phyloP scores from a whole-genome alignment of 2,329 filamentous ascomycete species.

The Fusarium nygamai region DNA sequence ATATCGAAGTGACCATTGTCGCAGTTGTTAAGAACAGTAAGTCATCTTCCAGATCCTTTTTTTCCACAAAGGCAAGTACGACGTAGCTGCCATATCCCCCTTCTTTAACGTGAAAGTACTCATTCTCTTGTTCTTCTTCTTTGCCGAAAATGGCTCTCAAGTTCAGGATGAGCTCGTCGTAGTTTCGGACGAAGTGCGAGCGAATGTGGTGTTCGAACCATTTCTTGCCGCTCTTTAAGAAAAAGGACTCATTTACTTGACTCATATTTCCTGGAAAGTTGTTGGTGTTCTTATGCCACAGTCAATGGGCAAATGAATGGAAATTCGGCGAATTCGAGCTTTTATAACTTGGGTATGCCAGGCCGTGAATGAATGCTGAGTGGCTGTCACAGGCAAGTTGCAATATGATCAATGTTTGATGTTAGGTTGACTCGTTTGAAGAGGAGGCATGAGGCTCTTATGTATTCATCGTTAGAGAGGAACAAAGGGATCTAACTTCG shows the following conservation, averaged over 20 bases:
- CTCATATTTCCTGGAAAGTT: not conserved
- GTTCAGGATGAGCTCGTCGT: not conserved
- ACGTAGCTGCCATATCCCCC: rapidly evolving
- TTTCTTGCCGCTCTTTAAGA: not conserved
- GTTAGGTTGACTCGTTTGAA: too few species aligned
- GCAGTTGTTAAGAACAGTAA: not conserved
- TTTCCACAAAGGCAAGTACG: not conserved
- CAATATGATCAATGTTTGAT: not conserved
- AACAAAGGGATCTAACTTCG: too few species aligned
- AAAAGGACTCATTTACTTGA: too few species aligned
- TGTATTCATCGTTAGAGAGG: not conserved
- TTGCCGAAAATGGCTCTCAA: not conserved
- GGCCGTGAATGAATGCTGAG: not conserved
- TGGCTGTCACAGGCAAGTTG: not conserved
- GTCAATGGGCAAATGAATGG: not conserved
- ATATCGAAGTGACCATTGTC: not conserved
- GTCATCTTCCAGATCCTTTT: not conserved
- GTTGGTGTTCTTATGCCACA: not conserved
- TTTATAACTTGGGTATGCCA: not conserved
- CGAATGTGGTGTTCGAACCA: not conserved
- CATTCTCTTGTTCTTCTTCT: not conserved
- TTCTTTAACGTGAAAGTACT: not conserved
- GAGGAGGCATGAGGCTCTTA: not conserved
- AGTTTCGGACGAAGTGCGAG: rapidly evolving
- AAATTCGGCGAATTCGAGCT: not conserved